Evolutionary conservation across 73 alveolate species (phyloP).

Genomic region (Halteria grandinella): DNA sequence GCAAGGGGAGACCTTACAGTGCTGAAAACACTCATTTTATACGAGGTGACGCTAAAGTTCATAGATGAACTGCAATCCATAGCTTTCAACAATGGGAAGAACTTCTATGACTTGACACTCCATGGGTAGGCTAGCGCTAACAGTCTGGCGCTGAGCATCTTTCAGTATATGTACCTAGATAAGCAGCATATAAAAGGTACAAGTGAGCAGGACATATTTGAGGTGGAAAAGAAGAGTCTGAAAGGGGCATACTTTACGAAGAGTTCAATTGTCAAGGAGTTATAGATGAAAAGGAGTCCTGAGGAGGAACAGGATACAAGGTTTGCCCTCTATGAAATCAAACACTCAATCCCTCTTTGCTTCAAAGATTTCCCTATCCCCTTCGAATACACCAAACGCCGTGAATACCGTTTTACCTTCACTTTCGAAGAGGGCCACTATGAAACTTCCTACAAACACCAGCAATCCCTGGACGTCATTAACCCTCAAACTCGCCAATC

Average conservation of each 20-base stretch:
- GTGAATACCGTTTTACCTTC: neutral
- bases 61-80: neutral
- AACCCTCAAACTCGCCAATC: neutral
- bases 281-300: too few relatives aligned
- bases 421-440: neutral
- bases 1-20: too few relatives aligned
- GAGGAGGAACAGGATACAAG: too few relatives aligned
- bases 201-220: slow-evolving; percentile 13
- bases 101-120: slow-evolving; percentile 16
- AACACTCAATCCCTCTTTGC: slow-evolving; percentile 14
- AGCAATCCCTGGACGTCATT: neutral
- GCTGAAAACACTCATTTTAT: too few relatives aligned
- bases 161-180: slow-evolving; percentile 11
- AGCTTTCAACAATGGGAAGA: neutral
- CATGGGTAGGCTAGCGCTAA: slow-evolving; percentile 16
- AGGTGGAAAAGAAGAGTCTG: slow-evolving; percentile 6
- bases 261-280: too few relatives aligned
- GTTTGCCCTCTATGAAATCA: slow-evolving; percentile 4
- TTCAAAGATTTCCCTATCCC: slow-evolving; percentile 19
- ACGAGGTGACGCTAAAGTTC: neutral
- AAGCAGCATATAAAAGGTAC: slow-evolving; percentile 41
- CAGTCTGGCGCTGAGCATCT: slow-evolving; percentile 10
- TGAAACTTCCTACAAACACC: neutral
- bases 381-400: neutral
- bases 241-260: slow-evolving; percentile 5